These are phyloP conservation scores for Aquilaria sinensis DNA, from an alignment of 345 rosid species.

Conservation along the genomic window DNA sequence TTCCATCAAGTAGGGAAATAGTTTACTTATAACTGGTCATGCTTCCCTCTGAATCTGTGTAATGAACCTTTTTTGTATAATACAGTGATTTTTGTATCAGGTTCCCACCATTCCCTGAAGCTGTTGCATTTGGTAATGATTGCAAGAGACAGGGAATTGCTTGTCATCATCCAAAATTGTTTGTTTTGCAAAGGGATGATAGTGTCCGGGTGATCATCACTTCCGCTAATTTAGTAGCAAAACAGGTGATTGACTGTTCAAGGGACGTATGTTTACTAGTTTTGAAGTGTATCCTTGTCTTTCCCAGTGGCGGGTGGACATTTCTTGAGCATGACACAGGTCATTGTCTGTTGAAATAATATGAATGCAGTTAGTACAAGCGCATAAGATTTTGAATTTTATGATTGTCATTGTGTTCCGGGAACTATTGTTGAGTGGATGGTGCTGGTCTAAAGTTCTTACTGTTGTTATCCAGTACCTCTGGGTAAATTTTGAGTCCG, in stretches of 20 bases:
- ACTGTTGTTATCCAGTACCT: no score
- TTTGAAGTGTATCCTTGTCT: neutral
- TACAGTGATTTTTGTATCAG: slow-evolving; percentile 28
- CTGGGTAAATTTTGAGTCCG: no score
- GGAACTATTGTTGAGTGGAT: no score
- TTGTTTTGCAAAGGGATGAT: slow-evolving; percentile 79
- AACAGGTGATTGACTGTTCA: slow-evolving; percentile 49
- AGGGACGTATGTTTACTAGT: neutral
- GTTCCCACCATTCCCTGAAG: slow-evolving; percentile 82
- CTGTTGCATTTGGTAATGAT: slow-evolving; percentile 81
- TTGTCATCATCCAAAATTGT: slow-evolving; percentile 91
- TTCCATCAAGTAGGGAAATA: neutral
- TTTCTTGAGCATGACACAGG: neutral
- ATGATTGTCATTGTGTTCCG: neutral
- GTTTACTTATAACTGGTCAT: neutral
- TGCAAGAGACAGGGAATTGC: slow-evolving; percentile 76
- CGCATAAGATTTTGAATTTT: slow-evolving; percentile 1
- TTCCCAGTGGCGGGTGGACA: neutral
- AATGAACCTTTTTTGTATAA: slow-evolving; percentile 7
- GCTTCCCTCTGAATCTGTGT: neutral
- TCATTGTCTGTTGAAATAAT: neutral
- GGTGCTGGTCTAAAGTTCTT: no score
- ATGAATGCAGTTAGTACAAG: neutral
- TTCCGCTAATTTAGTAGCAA: slow-evolving; percentile 82
- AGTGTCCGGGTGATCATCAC: slow-evolving; percentile 62